phyloP scores from a whole-genome alignment of 2,329 filamentous ascomycete genomes.

The Clarireedia sp. region DNA sequence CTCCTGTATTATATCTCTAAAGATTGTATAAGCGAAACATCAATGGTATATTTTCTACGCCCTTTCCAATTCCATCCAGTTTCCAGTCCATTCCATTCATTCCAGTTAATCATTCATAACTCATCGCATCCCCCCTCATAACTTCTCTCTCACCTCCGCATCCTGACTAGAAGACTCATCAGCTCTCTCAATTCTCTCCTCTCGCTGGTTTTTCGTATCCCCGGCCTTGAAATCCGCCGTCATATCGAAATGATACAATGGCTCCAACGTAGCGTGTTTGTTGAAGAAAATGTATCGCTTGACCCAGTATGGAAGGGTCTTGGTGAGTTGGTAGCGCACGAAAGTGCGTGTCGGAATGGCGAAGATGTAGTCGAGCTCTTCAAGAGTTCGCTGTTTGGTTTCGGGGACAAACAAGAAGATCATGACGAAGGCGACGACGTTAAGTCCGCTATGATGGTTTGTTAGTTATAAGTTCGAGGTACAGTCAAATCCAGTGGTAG shows the following conservation, averaged over 20 bases:
- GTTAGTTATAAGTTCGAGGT: background rate
- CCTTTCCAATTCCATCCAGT: too few species aligned
- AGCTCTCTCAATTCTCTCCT: constrained; percentile 1
- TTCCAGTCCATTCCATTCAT: too few species aligned
- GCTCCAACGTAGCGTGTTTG: background rate
- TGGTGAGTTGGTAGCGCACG: constrained; percentile 31
- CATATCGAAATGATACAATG: constrained; percentile 3
- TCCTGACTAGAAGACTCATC: background rate
- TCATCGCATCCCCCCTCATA: background rate
- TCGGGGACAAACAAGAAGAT: constrained; percentile 50
- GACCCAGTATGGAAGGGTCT: constrained; percentile 20
- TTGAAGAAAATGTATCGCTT: constrained; percentile 6
- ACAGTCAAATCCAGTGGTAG: background rate
- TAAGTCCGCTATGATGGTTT: constrained; percentile 34
- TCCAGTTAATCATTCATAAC: background rate
- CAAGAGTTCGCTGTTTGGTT: constrained; percentile 41
- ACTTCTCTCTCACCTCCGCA: background rate
- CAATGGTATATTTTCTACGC: too few species aligned
- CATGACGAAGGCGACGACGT: constrained; percentile 44
- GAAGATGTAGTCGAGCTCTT: constrained; percentile 42
- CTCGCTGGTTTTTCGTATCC: background rate
- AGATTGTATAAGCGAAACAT: too few species aligned
- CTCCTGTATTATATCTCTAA: too few species aligned
- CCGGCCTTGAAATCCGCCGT: background rate
- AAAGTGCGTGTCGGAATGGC: constrained; percentile 22